These are phyloP conservation scores for Chytriomyces hyalinus DNA, from an alignment of 192 early-diverging fungal species.

Conservation along the genomic window DNA sequence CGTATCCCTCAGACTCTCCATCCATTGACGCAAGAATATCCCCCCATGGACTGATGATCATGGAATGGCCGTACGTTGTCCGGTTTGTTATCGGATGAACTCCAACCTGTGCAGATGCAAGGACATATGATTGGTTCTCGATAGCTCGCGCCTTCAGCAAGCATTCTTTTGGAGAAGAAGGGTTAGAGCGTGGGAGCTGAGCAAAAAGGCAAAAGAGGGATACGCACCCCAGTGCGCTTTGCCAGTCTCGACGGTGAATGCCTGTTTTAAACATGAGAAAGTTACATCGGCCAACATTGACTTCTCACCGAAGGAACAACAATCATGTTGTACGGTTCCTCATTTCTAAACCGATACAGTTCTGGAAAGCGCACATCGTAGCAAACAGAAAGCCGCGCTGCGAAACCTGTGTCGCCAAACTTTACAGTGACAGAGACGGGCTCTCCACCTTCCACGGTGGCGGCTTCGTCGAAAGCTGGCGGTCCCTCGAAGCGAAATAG, in stretches of 20 bases:
- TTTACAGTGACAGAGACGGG: slow-evolving; percentile 32
- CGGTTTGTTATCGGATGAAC: slow-evolving; percentile 70
- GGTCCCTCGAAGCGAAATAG: slow-evolving; percentile 72
- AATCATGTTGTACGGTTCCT: slow-evolving; percentile 51
- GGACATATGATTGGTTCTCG: slow-evolving; percentile 81
- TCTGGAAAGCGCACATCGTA: slow-evolving; percentile 85
- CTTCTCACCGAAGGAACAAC: slow-evolving; percentile 15
- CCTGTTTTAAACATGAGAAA: slow-evolving; percentile 69
- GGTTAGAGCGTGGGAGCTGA: background rate
- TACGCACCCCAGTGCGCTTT: slow-evolving; percentile 78
- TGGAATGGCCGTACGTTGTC: slow-evolving; percentile 75
- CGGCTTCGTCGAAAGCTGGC: slow-evolving; percentile 35
- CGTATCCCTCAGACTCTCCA: slow-evolving; percentile 8
- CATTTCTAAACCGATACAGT: slow-evolving; percentile 44
- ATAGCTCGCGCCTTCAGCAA: slow-evolving; percentile 80
- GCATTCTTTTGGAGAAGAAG: slow-evolving; percentile 49
- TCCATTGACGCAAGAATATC: slow-evolving; percentile 56
- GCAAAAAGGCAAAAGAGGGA: background rate
- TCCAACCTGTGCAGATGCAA: slow-evolving; percentile 79
- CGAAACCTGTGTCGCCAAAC: background rate
- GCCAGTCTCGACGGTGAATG: slow-evolving; percentile 82
- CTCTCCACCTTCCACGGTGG: slow-evolving; percentile 25
- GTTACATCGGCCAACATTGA: background rate
- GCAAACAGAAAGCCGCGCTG: slow-evolving; percentile 46
- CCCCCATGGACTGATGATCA: slow-evolving; percentile 89